These are phyloP conservation scores for Boletellus dicymbophilus DNA, from an alignment of 1,284 basidiomycete species.

Conservation along the genomic window DNA sequence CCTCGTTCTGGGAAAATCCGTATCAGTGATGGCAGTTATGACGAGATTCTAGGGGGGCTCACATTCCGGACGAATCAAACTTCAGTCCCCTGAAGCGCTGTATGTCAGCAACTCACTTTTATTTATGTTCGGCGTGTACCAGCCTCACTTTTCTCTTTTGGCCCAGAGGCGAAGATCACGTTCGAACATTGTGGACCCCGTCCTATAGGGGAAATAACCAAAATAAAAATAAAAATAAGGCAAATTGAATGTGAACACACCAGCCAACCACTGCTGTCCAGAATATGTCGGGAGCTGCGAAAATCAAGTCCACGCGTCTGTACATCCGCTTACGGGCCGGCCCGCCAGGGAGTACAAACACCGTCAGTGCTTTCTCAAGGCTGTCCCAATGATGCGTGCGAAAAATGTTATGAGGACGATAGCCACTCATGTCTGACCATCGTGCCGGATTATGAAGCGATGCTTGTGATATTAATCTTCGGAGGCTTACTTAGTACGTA, in stretches of 20 bases:
- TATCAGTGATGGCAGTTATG: no score
- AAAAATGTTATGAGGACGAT: constrained; percentile 55
- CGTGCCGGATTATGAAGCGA: constrained; percentile 9
- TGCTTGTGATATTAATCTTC: constrained; percentile 9
- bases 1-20: constrained; percentile 47
- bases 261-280: constrained; percentile 83
- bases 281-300: constrained; percentile 65
- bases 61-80: constrained; percentile 82
- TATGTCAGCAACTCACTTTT: constrained; percentile 8
- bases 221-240: neutral
- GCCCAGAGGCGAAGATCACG: constrained; percentile 77
- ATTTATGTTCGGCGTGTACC: neutral
- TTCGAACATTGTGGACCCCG: constrained; percentile 80
- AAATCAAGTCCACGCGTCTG: constrained; percentile 75
- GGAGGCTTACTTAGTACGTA: constrained; percentile 63
- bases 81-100: constrained; percentile 58
- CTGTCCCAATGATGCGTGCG: constrained; percentile 60
- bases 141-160: constrained; percentile 54
- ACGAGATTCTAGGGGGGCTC: no score
- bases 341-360: constrained; percentile 57
- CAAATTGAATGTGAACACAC: constrained; percentile 35
- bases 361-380: constrained; percentile 70
- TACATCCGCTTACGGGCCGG: constrained; percentile 38
- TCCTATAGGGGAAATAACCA: constrained; percentile 59
- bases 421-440: constrained; percentile 51